Percentiles rank a stretch among this genome's conserved stretches.
These are phyloP conservation scores for Hagleromyces aurorensis DNA, from an alignment of 805 yeast genomes.

Conservation along the genomic window DNA sequence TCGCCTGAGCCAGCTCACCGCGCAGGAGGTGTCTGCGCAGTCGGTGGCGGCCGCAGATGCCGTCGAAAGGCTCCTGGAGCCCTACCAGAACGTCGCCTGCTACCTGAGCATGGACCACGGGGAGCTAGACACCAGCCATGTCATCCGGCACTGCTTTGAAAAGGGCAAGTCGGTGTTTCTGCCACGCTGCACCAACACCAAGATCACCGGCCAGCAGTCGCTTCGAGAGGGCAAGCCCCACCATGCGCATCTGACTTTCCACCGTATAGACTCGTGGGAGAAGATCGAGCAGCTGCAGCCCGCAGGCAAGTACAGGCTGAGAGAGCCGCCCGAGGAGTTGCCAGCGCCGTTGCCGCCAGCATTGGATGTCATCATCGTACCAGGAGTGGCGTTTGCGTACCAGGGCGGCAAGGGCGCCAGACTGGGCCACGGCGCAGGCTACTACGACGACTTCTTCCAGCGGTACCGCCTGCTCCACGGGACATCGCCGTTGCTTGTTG, in stretches of 20 bases:
- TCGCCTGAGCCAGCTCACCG: constrained; percentile 12
- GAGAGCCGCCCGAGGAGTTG: constrained; percentile 49
- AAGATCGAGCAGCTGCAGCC: constrained; percentile 47
- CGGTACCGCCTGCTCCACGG: constrained; percentile 33
- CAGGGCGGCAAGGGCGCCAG: constrained; percentile 35
- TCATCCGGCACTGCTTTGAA: constrained; percentile 46
- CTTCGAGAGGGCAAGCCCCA: constrained; percentile 14
- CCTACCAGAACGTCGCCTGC: constrained; percentile 41
- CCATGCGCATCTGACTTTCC: constrained; percentile 47
- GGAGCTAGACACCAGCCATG: constrained; percentile 54
- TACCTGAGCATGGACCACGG: constrained; percentile 70
- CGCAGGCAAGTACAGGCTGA: constrained; percentile 55
- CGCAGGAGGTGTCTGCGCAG: constrained; percentile 19
- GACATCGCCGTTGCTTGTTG: constrained; percentile 23
- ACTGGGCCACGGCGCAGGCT: constrained; percentile 91
- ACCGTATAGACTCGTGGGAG: constrained; percentile 36
- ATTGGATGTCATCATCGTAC: constrained; percentile 69
- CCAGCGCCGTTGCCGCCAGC: constrained; percentile 24
- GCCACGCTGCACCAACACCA: constrained; percentile 43
- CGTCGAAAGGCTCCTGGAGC: constrained; percentile 11
- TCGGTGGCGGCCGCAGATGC: constrained; percentile 17
- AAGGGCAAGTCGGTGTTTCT: constrained; percentile 46
- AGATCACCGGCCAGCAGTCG: constrained; percentile 24
- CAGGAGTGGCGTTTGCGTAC: constrained; percentile 69
- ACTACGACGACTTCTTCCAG: constrained; percentile 69